A percentile compares a stretch with the other conserved stretches of the same genome.
These are phyloP conservation scores for Madurella fahalii DNA, from an alignment of 2,329 filamentous ascomycete genomes.

Conservation along the genomic window DNA sequence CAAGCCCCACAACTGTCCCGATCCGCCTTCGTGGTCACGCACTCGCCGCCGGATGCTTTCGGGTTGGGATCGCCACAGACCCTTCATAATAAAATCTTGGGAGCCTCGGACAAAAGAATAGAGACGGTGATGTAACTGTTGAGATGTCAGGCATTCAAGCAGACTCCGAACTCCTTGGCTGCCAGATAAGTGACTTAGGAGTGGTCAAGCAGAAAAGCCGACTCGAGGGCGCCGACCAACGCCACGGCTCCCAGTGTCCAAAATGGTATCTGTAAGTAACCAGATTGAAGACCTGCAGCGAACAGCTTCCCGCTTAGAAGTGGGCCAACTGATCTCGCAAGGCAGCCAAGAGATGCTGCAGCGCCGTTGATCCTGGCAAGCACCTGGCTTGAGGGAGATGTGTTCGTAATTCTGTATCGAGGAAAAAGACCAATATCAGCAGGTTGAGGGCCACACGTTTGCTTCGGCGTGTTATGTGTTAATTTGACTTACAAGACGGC, in stretches of 20 bases:
- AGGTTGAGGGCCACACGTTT: too few species aligned
- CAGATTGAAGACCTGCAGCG: neutral
- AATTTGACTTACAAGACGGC: conserved; percentile 7
- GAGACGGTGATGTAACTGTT: too few species aligned
- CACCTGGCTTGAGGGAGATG: conserved; percentile 4
- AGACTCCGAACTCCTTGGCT: too few species aligned
- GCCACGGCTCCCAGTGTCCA: conserved; percentile 12
- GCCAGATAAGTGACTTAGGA: neutral
- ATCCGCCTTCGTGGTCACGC: too few species aligned
- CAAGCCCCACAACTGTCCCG: too few species aligned
- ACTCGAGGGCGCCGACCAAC: conserved; percentile 1
- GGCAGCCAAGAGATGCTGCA: conserved; percentile 10
- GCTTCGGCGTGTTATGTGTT: neutral
- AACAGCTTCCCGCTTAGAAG: conserved; percentile 11
- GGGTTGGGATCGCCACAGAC: too few species aligned
- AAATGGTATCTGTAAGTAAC: conserved; percentile 12
- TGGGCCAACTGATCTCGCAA: conserved; percentile 10
- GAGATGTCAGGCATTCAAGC: too few species aligned
- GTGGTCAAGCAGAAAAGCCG: conserved; percentile 2
- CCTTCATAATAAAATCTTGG: too few species aligned
- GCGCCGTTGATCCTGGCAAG: conserved; percentile 15
- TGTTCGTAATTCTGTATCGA: conserved; percentile 9
- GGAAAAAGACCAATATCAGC: neutral
- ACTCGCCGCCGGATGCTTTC: too few species aligned
- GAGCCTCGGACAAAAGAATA: too few species aligned